Conservation (phyloP, 139 green algal species). For the Monoraphidium neglectum region DNA sequence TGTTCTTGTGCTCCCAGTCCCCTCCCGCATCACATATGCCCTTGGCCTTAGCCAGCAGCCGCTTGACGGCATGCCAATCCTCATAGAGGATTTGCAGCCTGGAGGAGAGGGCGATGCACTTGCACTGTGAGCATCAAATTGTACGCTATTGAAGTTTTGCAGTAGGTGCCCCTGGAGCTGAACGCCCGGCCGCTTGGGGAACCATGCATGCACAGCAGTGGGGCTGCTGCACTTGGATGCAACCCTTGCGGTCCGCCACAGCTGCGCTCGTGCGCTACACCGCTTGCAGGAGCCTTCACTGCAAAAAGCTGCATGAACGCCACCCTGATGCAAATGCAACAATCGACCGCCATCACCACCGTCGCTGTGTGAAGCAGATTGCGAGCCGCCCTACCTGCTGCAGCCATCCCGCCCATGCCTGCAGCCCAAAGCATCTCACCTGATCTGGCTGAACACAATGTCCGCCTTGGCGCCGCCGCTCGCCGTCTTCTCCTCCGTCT, state of each 20-base stretch:
- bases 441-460: conserved; percentile 87
- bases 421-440: conserved; percentile 33
- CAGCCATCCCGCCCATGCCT: too few species aligned
- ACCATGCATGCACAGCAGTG: background rate
- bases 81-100: conserved; percentile 82
- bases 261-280: too few species aligned
- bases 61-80: conserved; percentile 80
- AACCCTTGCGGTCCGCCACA: background rate
- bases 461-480: conserved; percentile 94
- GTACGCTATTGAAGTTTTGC: too few species aligned
- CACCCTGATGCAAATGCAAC: too few species aligned
- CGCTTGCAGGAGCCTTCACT: too few species aligned
- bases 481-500: conserved; percentile 85
- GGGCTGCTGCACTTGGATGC: background rate
- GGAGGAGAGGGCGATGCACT: conserved; percentile 7
- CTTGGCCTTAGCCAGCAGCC: conserved; percentile 62
- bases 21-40: conserved; percentile 86
- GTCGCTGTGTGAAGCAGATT: too few species aligned
- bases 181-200: too few species aligned
- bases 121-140: background rate
- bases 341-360: too few species aligned
- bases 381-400: too few species aligned
- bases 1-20: conserved; percentile 99
- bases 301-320: too few species aligned
- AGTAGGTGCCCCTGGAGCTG: background rate